Percentiles rank a stretch among this genome's conserved stretches.
These are phyloP conservation scores for Talaromyces albobiverticillius DNA, from an alignment of 2,329 filamentous ascomycete species.

Conservation along the genomic window DNA sequence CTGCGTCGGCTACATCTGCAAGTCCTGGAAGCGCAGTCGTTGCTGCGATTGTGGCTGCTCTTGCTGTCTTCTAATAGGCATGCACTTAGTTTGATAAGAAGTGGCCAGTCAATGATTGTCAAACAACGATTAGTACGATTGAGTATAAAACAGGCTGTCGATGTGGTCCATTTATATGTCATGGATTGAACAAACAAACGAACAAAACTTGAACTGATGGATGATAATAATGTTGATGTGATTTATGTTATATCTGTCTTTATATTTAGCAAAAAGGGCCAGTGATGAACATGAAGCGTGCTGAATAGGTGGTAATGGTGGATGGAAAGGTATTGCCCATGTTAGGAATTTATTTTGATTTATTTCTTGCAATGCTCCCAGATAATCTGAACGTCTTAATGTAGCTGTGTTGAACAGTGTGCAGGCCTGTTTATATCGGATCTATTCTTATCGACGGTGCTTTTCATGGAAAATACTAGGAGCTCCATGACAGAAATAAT, in stretches of 20 bases:
- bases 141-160: neutral
- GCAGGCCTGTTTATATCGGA: no score
- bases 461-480: no score
- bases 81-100: neutral
- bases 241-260: neutral
- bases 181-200: neutral
- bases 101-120: neutral
- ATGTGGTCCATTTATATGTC: neutral
- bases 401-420: no score
- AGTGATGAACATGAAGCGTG: neutral
- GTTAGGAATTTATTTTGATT: neutral
- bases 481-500: no score
- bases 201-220: neutral
- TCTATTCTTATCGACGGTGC: no score
- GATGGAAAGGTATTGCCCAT: neutral
- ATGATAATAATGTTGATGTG: neutral
- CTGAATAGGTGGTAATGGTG: conserved; percentile 1
- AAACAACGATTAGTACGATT: neutral
- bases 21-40: neutral
- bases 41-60: neutral
- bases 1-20: neutral
- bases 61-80: conserved; percentile 5
- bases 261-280: neutral
- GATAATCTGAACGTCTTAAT: no score
- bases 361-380: no score